Conservation (phyloP, 2,329 filamentous ascomycete genomes). For the Thielaviopsis musarum region DNA sequence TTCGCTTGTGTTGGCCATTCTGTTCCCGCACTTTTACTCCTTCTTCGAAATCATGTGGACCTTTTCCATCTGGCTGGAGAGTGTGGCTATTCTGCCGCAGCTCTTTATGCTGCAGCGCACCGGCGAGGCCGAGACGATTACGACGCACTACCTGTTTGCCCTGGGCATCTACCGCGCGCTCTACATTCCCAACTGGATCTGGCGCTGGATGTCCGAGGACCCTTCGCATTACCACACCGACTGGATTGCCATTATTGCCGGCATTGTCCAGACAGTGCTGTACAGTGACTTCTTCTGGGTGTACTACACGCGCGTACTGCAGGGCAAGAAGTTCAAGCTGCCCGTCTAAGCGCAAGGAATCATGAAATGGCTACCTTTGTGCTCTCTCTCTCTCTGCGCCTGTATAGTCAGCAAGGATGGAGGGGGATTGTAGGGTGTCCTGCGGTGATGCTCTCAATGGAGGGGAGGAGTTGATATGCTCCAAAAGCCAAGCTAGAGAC, state of each 20-base stretch:
- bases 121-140: conserved; percentile 98
- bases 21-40: conserved; percentile 77
- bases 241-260: conserved; percentile 74
- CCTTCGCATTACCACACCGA: conserved; percentile 50
- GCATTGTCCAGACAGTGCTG: conserved; percentile 80
- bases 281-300: conserved; percentile 99
- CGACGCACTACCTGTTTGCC: conserved; percentile 92
- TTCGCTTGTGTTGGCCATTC: conserved; percentile 57
- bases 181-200: conserved; percentile 99
- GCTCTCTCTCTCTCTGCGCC: neutral
- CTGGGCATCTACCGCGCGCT: conserved; percentile 80
- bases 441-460: neutral
- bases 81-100: conserved; percentile 90
- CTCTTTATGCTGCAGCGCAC: conserved; percentile 97
- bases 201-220: conserved; percentile 60
- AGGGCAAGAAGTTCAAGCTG: conserved; percentile 76
- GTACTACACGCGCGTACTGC: conserved; percentile 92
- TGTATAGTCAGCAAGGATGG: neutral
- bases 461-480: neutral
- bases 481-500: no score
- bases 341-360: conserved; percentile 42
- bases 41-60: conserved; percentile 83
- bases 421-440: no score
- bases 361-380: no score
- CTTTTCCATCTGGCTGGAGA: conserved; percentile 96